These are phyloP conservation scores for Metarhizium humberi DNA, from an alignment of 2,329 filamentous ascomycete species.

Conservation along the genomic window DNA sequence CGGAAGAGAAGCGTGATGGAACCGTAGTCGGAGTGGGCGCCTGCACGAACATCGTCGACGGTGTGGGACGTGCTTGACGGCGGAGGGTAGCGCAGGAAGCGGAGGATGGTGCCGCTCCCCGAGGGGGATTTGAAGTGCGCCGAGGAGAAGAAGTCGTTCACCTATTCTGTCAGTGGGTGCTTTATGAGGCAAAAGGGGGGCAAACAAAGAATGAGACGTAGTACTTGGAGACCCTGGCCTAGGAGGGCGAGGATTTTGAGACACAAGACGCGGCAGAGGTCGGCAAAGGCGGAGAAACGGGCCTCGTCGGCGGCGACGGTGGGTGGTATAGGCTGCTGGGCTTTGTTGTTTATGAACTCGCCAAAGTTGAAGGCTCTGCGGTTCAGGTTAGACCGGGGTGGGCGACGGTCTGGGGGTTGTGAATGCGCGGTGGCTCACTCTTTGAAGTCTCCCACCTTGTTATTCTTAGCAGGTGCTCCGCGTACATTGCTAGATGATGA, in stretches of 20 bases:
- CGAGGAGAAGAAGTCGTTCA: slow-evolving; percentile 43
- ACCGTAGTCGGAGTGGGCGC: slow-evolving; percentile 85
- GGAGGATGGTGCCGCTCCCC: slow-evolving; percentile 50
- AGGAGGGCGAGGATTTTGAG: slow-evolving; percentile 66
- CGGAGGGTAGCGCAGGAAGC: slow-evolving; percentile 65
- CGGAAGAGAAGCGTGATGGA: slow-evolving; percentile 73
- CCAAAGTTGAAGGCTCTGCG: slow-evolving; percentile 84
- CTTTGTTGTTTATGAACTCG: slow-evolving; percentile 58
- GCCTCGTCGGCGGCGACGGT: slow-evolving; percentile 50
- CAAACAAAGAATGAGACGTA: slow-evolving; percentile 22
- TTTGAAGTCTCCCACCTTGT: slow-evolving; percentile 73
- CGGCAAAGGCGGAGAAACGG: slow-evolving; percentile 57
- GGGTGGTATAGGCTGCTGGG: slow-evolving; percentile 67
- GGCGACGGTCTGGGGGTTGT: not conserved
- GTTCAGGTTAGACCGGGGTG: not conserved
- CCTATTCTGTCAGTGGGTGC: slow-evolving; percentile 15
- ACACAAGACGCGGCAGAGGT: slow-evolving; percentile 64
- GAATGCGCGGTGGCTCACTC: slow-evolving; percentile 45
- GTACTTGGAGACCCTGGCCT: slow-evolving; percentile 63
- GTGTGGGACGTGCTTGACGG: slow-evolving; percentile 32
- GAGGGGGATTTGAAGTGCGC: slow-evolving; percentile 37
- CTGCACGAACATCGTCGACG: slow-evolving; percentile 64
- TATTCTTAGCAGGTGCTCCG: not conserved
- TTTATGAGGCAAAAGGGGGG: not conserved
- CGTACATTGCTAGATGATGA: not conserved